Evolutionary conservation across 2,329 filamentous ascomycete species (phyloP), one percentile per base, ranked within the genome.

Genomic region (Colletotrichum sp.): DNA sequence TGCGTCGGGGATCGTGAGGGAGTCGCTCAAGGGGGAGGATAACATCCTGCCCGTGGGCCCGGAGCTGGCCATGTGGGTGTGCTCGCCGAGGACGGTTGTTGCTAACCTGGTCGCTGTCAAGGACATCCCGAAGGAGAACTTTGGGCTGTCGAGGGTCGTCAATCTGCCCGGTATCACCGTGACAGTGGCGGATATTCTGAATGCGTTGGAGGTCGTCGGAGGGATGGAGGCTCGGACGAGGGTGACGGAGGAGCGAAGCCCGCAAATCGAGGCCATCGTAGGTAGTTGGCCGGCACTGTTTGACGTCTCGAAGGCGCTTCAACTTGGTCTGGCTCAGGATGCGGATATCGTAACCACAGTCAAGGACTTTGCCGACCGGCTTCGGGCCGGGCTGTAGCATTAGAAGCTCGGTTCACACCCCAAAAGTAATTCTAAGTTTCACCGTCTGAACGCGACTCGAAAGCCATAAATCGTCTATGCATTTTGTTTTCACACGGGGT

Each of bases 1-100:
- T 76, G 85, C 90, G 1, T 90, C 85, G 4, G 91, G 90, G 1
- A 92, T 93, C 77, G 89, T 93, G 57, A 85, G 91, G 5, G 91
- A 93, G 80, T 89, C 90, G 0, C 80, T 91, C 21, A 84, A 87
- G 55, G 87, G 87, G 16, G 80, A 85, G 73, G 79, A 83, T 34
- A 85, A 83, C n/a, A 78, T 86, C 5, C 82, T 88, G 6, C 83
- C 87, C 21, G 83, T 86, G 36, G 80, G 85, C 18, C 80, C 84
- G 3, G 79, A 81, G 4, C 83, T 87, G 72, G 81, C 83, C 31
- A 85, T 86, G 43, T 88, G 86, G 86, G 79, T 88, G 5, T 88
- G 85, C 77, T 87, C 86, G 24, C 86, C 87, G 2, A 81, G 80
- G 47, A 87, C 83, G 0, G 79, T 88, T 8, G 84, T 88, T 5